Conservation (phyloP, 2,329 filamentous ascomycete genomes). For the Aspergillus awamori region DNA sequence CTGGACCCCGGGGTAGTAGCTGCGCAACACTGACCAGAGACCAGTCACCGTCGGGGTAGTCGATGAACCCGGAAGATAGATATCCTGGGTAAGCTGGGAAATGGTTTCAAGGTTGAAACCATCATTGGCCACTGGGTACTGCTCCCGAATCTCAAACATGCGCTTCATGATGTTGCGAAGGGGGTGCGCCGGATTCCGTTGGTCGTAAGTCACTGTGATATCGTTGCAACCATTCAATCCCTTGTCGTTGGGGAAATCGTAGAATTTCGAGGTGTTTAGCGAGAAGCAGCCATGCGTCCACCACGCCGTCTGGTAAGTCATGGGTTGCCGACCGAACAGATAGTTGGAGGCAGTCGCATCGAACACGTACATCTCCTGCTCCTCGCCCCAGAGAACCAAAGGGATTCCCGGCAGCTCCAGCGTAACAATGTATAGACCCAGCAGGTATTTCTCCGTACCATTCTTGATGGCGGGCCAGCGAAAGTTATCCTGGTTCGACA, state of each 20-base stretch:
- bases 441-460: constrained; percentile 58
- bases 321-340: constrained; percentile 64
- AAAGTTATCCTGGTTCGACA: constrained; percentile 67
- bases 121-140: constrained; percentile 61
- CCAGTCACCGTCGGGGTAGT: constrained; percentile 57
- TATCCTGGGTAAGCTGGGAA: constrained; percentile 56
- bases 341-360: constrained; percentile 67
- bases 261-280: constrained; percentile 58
- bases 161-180: constrained; percentile 62
- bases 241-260: constrained; percentile 58
- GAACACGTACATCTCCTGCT: constrained; percentile 64
- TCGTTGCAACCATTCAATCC: constrained; percentile 59
- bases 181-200: constrained; percentile 63
- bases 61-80: constrained; percentile 55
- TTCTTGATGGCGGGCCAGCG: constrained; percentile 62
- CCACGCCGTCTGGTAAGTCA: constrained; percentile 64
- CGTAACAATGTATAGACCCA: constrained; percentile 61
- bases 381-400: constrained; percentile 65
- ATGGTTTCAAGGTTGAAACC: constrained; percentile 58
- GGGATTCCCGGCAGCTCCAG: constrained; percentile 63
- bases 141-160: constrained; percentile 61
- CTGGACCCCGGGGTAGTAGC: constrained; percentile 53
- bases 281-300: constrained; percentile 65
- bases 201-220: constrained; percentile 59
- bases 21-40: constrained; percentile 62